Percentiles rank a stretch among this genome's conserved stretches.
Conservation (phyloP, 2,329 filamentous ascomycete species). For the Colletotrichum scovillei region DNA sequence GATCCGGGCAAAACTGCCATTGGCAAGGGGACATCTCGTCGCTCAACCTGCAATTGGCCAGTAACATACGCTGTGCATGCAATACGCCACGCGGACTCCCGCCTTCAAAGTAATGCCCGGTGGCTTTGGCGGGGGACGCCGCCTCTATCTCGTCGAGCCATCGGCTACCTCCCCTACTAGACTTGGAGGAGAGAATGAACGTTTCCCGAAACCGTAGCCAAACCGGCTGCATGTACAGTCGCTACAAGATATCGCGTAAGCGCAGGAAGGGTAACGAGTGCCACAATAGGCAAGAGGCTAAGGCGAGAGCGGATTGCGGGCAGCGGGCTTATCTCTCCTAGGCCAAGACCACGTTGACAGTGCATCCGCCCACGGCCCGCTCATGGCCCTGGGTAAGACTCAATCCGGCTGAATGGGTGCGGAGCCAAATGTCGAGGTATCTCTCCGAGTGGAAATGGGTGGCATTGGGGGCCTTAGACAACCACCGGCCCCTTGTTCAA, state of each 20-base stretch:
- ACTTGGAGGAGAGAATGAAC: not conserved
- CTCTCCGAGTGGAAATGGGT: not conserved
- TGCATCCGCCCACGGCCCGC: not conserved
- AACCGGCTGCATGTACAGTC: not conserved
- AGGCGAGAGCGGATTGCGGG: not conserved
- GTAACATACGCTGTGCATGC: not conserved
- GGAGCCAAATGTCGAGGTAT: not conserved
- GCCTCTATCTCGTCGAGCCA: not conserved
- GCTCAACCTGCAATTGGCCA: not conserved
- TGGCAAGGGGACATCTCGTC: not conserved
- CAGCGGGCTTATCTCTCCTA: not conserved
- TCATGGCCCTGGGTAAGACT: not conserved
- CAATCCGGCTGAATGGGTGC: constrained; percentile 1
- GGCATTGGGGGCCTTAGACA: not conserved
- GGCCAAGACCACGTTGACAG: not conserved
- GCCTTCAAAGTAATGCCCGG: not conserved
- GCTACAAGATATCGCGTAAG: not conserved
- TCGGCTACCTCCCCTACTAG: not conserved
- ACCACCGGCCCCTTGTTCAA: not conserved
- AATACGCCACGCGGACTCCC: not conserved
- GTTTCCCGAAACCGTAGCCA: not conserved
- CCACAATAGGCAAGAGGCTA: not conserved
- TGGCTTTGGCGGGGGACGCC: not conserved
- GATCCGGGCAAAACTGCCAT: not conserved
- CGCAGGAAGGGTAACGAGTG: not conserved